Evolutionary conservation across 2,329 filamentous ascomycete species (phyloP), one percentile per base, ranked within the genome.

Genomic region (Cercospora beticola): DNA sequence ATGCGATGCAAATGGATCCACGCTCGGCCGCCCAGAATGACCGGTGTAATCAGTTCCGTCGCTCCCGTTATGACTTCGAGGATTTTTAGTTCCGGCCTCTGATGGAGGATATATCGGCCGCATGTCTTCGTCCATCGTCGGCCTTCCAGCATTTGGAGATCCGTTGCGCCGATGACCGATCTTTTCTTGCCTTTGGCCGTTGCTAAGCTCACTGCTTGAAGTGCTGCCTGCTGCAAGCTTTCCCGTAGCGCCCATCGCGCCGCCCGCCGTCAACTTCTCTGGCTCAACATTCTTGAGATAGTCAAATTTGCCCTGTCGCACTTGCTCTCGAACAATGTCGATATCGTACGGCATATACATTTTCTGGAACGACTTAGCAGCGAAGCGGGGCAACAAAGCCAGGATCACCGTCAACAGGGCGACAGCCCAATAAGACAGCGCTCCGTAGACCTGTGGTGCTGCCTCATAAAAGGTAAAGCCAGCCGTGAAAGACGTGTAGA

Each of bases 21-120:
- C 72, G 68, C 73, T 76, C 31, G 81, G 75, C 70, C 69, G 33
- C 46, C 81, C 82, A 43, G 79, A 78, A 59, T 82, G 81, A 60
- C 80, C 83, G 23, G 93, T 96, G 79, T 93, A 96, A 75, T 96
- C 94, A 61, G 95, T 97, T 70, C 93, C 94, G 80, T 97, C 94
- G 81, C 94, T 97, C 69, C 93, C 93, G 74, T 94, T 96, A 78
- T 97, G 92, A 75, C 92, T 95, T 74, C 88, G 86, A 62, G 90
- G 90, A 72, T 93, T 94, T 78, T 95, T 90, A 16, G 92, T 94
- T 12, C 88, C 85, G 60, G 92, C 91, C 75, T 94, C 89, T 64
- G 94, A 97, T 14, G 94, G 93, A 61, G 94, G 92, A 81, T 98
- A 98, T 76, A 98, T 97, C 33, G 94, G 94, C 73, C 93, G 88